These are phyloP conservation scores for Arabis alpina DNA, from an alignment of 345 rosid species.

Conservation along the genomic window DNA sequence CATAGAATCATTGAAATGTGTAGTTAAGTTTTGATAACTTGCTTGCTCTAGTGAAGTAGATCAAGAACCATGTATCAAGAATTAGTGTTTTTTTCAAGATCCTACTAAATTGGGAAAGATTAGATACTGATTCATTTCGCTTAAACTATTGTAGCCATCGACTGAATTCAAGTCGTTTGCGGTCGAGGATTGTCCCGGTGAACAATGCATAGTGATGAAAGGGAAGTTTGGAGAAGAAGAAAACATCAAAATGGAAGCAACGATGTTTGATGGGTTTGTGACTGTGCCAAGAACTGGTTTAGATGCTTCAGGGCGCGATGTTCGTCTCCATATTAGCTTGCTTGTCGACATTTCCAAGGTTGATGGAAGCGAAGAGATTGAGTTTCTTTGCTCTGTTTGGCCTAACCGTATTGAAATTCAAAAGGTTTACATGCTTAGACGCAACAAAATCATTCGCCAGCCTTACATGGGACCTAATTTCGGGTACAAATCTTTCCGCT, in stretches of 20 bases:
- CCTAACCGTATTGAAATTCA: conserved; percentile 66
- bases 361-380: conserved; percentile 47
- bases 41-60: background rate
- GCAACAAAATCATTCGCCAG: conserved; percentile 40
- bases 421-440: conserved; percentile 52
- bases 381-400: conserved; percentile 73
- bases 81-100: conserved; percentile 11
- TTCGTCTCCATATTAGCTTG: conserved; percentile 62
- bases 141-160: conserved; percentile 46
- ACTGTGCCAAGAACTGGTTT: conserved; percentile 51
- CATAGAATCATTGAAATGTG: background rate
- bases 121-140: background rate
- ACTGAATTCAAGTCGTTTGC: conserved; percentile 58
- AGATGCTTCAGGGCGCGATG: conserved; percentile 53
- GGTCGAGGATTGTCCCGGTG: conserved; percentile 62
- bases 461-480: conserved; percentile 72
- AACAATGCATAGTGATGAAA: conserved; percentile 61
- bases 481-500: conserved; percentile 40
- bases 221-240: conserved; percentile 51
- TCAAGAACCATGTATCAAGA: background rate
- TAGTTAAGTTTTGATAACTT: background rate
- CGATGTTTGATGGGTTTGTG: conserved; percentile 71
- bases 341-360: conserved; percentile 56
- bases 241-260: conserved; percentile 58
- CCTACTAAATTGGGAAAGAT: conserved; percentile 3